Evolutionary conservation across 2,329 filamentous ascomycete genomes (phyloP).

Genomic region (Fonsecaea pugnacius): DNA sequence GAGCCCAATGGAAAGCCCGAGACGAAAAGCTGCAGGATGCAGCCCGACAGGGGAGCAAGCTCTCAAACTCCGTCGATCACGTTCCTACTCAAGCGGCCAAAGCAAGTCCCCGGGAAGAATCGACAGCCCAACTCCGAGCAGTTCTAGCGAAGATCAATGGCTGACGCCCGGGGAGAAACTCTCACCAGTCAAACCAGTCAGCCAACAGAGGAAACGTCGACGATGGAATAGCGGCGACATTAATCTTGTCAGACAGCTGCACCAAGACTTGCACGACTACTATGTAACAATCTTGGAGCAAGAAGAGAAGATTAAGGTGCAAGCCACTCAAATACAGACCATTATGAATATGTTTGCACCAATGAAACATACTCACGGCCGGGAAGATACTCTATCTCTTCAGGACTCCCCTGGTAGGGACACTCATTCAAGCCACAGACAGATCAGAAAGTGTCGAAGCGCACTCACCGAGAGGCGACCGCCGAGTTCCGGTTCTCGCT

Average conservation of each 20-base stretch:
- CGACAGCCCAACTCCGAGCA: slow-evolving; percentile 14
- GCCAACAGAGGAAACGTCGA: slow-evolving; percentile 21
- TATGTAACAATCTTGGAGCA: slow-evolving; percentile 28
- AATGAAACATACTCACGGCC: slow-evolving; percentile 19
- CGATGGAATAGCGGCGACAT: slow-evolving; percentile 35
- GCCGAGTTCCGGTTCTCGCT: slow-evolving; percentile 8
- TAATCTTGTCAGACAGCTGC: slow-evolving; percentile 22
- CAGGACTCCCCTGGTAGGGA: slow-evolving; percentile 17
- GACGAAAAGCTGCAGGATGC: neutral
- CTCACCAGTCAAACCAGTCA: slow-evolving; percentile 1
- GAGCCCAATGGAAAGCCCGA: slow-evolving; percentile 3
- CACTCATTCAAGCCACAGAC: neutral
- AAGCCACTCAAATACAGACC: slow-evolving; percentile 30
- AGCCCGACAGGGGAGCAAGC: neutral
- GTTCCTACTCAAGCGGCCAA: neutral
- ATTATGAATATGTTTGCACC: slow-evolving; percentile 31
- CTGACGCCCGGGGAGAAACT: neutral
- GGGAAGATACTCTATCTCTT: slow-evolving; percentile 8
- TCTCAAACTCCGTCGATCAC: neutral
- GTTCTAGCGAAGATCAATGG: slow-evolving; percentile 26
- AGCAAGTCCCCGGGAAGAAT: slow-evolving; percentile 20
- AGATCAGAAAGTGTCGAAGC: slow-evolving; percentile 1
- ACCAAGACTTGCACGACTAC: slow-evolving; percentile 28
- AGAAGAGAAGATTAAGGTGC: slow-evolving; percentile 29
- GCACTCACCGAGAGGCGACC: slow-evolving; percentile 5